A percentile compares a stretch with the other conserved stretches of the same genome.
Conservation (phyloP, 257 asterid species). For the Prunella vulgaris region DNA sequence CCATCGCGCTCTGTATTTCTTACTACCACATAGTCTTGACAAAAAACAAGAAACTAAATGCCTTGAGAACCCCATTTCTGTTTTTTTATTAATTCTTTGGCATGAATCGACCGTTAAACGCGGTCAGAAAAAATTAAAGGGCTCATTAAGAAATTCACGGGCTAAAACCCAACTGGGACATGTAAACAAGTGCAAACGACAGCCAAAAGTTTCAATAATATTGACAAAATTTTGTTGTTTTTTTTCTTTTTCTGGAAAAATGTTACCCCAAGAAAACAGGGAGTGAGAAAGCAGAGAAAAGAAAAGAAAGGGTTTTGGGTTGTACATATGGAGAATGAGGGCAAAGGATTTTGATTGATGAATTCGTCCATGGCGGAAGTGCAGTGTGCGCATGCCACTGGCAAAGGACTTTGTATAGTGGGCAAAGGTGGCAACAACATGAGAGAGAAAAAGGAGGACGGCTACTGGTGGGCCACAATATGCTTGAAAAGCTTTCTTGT, state of each 20-base stretch:
- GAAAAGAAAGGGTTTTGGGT: too few species aligned
- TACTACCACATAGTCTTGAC: background rate
- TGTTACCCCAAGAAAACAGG: too few species aligned
- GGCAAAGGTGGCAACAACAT: too few species aligned
- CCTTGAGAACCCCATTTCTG: background rate
- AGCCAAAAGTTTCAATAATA: background rate
- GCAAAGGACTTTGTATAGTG: too few species aligned
- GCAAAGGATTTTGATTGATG: slow-evolving; percentile 27
- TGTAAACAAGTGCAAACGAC: background rate
- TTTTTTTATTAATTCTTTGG: background rate
- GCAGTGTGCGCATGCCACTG: too few species aligned
- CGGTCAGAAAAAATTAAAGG: background rate
- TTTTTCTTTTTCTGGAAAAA: too few species aligned
- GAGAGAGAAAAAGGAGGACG: too few species aligned
- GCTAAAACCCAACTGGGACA: background rate
- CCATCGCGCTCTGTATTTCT: background rate
- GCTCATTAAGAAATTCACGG: background rate
- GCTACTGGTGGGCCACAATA: too few species aligned
- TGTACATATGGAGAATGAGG: slow-evolving; percentile 35
- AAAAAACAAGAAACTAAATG: background rate
- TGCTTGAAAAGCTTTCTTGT: too few species aligned
- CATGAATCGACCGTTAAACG: background rate
- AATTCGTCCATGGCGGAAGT: slow-evolving; percentile 13
- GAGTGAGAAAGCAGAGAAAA: background rate
- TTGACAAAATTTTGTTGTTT: too few species aligned